Evolutionary conservation across 768 basidiomycete genomes (phyloP).

Genomic region (Leccinum imitatum): DNA sequence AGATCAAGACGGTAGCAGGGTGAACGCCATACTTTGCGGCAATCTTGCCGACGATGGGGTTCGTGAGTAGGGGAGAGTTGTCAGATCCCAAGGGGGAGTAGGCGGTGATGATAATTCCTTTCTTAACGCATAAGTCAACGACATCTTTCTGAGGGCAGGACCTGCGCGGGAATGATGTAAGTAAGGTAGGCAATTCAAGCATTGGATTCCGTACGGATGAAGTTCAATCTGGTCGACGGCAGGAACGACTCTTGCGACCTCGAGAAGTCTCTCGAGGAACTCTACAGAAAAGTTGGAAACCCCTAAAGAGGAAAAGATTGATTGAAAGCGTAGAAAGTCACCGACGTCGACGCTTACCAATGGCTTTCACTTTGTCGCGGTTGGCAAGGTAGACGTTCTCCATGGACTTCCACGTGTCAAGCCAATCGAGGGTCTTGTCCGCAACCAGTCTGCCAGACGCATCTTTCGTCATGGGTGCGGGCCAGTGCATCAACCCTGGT

Average conservation of each 20-base stretch:
- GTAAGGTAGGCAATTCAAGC: neutral
- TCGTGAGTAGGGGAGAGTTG: conserved; percentile 65
- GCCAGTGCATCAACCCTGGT: conserved; percentile 81
- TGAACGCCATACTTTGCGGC: conserved; percentile 58
- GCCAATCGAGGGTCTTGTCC: conserved; percentile 58
- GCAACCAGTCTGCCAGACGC: conserved; percentile 35
- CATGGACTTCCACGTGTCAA: conserved; percentile 80
- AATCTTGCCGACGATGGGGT: conserved; percentile 58
- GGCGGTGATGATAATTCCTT: conserved; percentile 73
- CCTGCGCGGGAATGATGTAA: neutral
- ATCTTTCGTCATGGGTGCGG: conserved; percentile 64
- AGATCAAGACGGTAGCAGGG: conserved; percentile 66
- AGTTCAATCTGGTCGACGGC: conserved; percentile 81
- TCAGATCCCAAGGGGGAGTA: conserved; percentile 81
- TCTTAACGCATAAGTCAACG: conserved; percentile 55
- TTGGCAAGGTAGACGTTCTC: conserved; percentile 62
- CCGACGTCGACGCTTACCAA: conserved; percentile 42
- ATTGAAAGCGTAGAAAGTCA: neutral
- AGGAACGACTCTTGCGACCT: conserved; percentile 55
- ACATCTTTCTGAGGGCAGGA: conserved; percentile 24
- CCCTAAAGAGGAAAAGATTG: conserved; percentile 31
- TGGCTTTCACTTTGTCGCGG: conserved; percentile 73
- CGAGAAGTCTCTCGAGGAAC: conserved; percentile 61
- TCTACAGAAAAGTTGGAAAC: conserved; percentile 72
- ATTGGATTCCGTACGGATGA: conserved; percentile 51